Percentiles rank a stretch among this genome's conserved stretches.
phyloP scores from a whole-genome alignment of 495 filamentous ascomycete genomes.

The Articulospora tetracladia region DNA sequence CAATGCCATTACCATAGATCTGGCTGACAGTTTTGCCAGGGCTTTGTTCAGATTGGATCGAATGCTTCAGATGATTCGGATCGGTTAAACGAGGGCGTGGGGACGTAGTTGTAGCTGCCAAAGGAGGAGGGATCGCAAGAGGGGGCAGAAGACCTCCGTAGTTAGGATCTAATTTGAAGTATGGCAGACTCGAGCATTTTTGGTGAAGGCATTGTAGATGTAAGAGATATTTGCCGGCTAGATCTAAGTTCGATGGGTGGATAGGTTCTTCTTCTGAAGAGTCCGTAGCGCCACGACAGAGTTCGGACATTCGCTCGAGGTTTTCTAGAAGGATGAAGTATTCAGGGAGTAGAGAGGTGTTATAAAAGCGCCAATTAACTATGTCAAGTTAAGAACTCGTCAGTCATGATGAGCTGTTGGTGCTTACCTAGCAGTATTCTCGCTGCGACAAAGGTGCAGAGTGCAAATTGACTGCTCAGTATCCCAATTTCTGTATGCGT shows the following conservation, averaged over 20 bases:
- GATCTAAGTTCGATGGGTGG: conserved; percentile 12
- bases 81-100: background rate
- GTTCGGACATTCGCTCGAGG: conserved; percentile 30
- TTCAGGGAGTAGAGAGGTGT: conserved; percentile 23
- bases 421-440: conserved; percentile 30
- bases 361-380: conserved; percentile 28
- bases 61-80: background rate
- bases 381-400: background rate
- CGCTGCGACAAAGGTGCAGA: conserved; percentile 37
- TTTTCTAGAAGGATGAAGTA: conserved; percentile 30
- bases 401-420: background rate
- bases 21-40: background rate
- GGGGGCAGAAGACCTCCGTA: conserved; percentile 4
- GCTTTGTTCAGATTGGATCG: background rate
- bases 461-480: conserved; percentile 34
- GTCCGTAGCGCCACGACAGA: conserved; percentile 22
- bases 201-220: conserved; percentile 5
- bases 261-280: conserved; percentile 13
- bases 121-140: conserved; percentile 1
- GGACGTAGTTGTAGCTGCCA: background rate
- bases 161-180: conserved; percentile 11
- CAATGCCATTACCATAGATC: background rate
- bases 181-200: conserved; percentile 3
- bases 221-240: conserved; percentile 6
- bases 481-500: conserved; percentile 24